These are phyloP conservation scores for Russula compacta DNA, from an alignment of 768 basidiomycete genomes.

Conservation along the genomic window DNA sequence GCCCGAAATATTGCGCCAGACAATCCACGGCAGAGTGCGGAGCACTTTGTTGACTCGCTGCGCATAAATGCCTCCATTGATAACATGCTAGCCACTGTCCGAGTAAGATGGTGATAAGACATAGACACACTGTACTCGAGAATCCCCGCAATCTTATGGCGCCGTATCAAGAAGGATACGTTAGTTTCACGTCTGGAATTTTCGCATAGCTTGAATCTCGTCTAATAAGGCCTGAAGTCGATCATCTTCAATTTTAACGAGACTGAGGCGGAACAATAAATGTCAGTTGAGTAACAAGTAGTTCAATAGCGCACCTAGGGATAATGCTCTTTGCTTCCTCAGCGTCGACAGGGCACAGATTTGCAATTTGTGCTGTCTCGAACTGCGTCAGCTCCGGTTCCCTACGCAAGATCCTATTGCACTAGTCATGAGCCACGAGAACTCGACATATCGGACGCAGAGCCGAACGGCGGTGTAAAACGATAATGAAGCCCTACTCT, in stretches of 20 bases:
- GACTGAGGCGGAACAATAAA: slow-evolving; percentile 32
- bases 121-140: not conserved
- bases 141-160: not conserved
- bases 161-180: not conserved
- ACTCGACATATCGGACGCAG: not conserved
- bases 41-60: not conserved
- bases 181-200: slow-evolving; percentile 60
- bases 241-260: slow-evolving; percentile 86
- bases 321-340: slow-evolving; percentile 90
- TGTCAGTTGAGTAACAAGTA: not conserved
- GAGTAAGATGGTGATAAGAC: not conserved
- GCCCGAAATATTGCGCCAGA: not conserved
- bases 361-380: slow-evolving; percentile 89
- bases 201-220: slow-evolving; percentile 85
- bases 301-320: slow-evolving; percentile 50
- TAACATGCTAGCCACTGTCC: not conserved
- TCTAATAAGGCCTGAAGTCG: slow-evolving; percentile 70
- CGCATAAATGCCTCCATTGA: not conserved
- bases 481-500: slow-evolving; percentile 21
- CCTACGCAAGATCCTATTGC: slow-evolving; percentile 61
- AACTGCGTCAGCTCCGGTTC: slow-evolving; percentile 79
- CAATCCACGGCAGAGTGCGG: not conserved
- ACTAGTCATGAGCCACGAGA: not conserved
- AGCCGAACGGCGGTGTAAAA: not conserved
- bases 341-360: slow-evolving; percentile 76